Evolutionary conservation across 2,329 filamentous ascomycete genomes (phyloP).

Genomic region (Eutypella sp.): DNA sequence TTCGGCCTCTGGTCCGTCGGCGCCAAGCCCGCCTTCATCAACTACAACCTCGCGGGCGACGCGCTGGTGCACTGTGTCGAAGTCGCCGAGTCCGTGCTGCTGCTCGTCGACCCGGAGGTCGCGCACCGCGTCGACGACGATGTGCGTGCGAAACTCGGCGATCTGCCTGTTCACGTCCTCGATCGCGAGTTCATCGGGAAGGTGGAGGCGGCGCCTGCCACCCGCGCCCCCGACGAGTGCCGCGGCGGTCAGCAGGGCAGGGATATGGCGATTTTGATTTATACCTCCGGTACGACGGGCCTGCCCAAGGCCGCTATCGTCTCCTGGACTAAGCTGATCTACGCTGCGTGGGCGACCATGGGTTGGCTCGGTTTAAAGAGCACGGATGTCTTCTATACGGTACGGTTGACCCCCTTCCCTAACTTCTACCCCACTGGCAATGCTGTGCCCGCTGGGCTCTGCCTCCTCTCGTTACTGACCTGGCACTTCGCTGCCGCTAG

Average conservation of each 20-base stretch:
- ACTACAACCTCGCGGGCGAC: slow-evolving; percentile 73
- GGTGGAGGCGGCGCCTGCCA: slow-evolving; percentile 44
- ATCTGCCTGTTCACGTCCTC: slow-evolving; percentile 58
- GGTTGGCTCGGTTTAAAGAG: slow-evolving; percentile 53
- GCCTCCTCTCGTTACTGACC: too few species aligned
- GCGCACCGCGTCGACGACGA: slow-evolving; percentile 52
- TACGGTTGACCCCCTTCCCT: too few species aligned
- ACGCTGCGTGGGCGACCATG: slow-evolving; percentile 47
- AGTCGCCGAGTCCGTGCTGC: slow-evolving; percentile 59
- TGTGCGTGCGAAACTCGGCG: slow-evolving; percentile 44
- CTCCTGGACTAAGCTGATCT: slow-evolving; percentile 62
- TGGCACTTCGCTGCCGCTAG: too few species aligned
- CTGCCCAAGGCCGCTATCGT: slow-evolving; percentile 76
- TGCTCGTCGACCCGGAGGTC: slow-evolving; percentile 64
- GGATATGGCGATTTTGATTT: slow-evolving; percentile 70
- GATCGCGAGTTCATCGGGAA: slow-evolving; percentile 52
- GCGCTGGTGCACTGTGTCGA: slow-evolving; percentile 70
- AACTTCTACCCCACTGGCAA: slow-evolving; percentile 21
- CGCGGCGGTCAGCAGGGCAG: slow-evolving; percentile 45
- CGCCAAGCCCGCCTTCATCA: slow-evolving; percentile 79
- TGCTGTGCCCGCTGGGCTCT: neutral
- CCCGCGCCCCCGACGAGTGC: slow-evolving; percentile 53
- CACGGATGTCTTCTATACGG: slow-evolving; percentile 70
- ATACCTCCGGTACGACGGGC: slow-evolving; percentile 81
- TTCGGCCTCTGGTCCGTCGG: slow-evolving; percentile 79